These are phyloP conservation scores for Starmerella scarabaei DNA, from an alignment of 805 yeast genomes.

Conservation along the genomic window DNA sequence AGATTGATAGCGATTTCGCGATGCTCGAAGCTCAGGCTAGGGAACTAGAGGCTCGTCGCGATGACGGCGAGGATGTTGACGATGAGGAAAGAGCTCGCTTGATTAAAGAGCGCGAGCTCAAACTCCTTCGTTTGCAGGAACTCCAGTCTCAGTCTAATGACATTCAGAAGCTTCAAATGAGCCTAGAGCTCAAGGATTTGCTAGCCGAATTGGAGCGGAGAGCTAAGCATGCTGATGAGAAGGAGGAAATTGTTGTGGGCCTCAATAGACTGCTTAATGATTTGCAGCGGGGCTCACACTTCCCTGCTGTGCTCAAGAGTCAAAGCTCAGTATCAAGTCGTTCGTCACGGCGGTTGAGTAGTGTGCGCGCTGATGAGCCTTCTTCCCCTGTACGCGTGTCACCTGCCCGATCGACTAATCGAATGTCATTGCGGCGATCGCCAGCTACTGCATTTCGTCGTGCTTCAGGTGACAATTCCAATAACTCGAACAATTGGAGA, in stretches of 20 bases:
- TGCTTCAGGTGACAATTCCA: too few relatives aligned
- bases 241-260: constrained; percentile 8
- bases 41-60: constrained; percentile 45
- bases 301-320: constrained; percentile 15
- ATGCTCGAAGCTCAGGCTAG: constrained; percentile 38
- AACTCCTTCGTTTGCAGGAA: constrained; percentile 52
- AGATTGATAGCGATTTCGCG: constrained; percentile 27
- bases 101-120: constrained; percentile 29
- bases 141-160: constrained; percentile 56
- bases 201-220: constrained; percentile 16
- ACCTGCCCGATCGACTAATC: not conserved
- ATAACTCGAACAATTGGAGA: too few relatives aligned
- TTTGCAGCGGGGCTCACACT: constrained; percentile 4
- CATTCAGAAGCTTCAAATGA: constrained; percentile 34
- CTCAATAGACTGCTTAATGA: constrained; percentile 7
- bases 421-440: not conserved
- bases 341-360: not conserved
- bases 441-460: not conserved
- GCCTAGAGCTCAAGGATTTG: constrained; percentile 14
- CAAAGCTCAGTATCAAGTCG: not conserved
- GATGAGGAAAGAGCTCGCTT: constrained; percentile 25
- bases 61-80: constrained; percentile 66
- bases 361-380: not conserved
- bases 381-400: too few relatives aligned
- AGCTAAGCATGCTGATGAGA: constrained; percentile 8